Conservation (phyloP, 768 basidiomycete species). For the Leucocoprinus birnbaumii region DNA sequence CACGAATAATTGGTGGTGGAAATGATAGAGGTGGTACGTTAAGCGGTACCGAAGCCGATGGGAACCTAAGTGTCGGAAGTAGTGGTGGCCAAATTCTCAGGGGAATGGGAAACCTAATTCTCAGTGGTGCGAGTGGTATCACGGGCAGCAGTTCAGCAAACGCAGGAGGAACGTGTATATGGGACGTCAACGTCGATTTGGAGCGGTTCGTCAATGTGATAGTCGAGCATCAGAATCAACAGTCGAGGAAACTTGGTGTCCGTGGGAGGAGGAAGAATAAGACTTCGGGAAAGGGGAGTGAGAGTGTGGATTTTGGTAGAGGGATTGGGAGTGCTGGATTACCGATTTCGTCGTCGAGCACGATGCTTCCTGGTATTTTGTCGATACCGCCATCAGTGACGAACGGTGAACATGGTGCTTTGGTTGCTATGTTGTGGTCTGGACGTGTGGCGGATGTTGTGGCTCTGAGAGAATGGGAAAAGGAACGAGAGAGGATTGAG, state of each 20-base stretch:
- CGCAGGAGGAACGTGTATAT: slow-evolving; percentile 22
- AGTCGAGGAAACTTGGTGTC: slow-evolving; percentile 2
- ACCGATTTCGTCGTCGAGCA: slow-evolving; percentile 11
- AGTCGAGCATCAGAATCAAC: slow-evolving; percentile 19
- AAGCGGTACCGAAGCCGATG: slow-evolving; percentile 20
- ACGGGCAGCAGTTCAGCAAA: slow-evolving; percentile 16
- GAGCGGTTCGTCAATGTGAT: slow-evolving; percentile 46
- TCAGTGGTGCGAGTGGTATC: slow-evolving; percentile 28
- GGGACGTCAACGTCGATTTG: slow-evolving; percentile 50
- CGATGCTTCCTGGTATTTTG: neutral
- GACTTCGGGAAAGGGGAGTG: slow-evolving; percentile 16
- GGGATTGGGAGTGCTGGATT: slow-evolving; percentile 10
- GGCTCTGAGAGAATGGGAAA: slow-evolving; percentile 35
- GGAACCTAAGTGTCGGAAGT: slow-evolving; percentile 19
- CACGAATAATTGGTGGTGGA: slow-evolving; percentile 1
- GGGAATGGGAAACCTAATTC: slow-evolving; percentile 37
- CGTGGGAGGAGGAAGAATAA: slow-evolving; percentile 11
- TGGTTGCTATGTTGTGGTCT: slow-evolving; percentile 35
- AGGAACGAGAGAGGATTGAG: slow-evolving; percentile 6
- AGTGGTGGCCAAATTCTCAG: slow-evolving; percentile 35
- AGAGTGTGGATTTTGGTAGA: slow-evolving; percentile 48
- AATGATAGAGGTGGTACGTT: slow-evolving; percentile 10
- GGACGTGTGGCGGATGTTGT: slow-evolving; percentile 36
- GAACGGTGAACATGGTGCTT: slow-evolving; percentile 6
- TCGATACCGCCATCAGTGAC: slow-evolving; percentile 24